These are phyloP conservation scores for Cadophora sp. DNA, from an alignment of 2,329 filamentous ascomycete species.

Conservation along the genomic window DNA sequence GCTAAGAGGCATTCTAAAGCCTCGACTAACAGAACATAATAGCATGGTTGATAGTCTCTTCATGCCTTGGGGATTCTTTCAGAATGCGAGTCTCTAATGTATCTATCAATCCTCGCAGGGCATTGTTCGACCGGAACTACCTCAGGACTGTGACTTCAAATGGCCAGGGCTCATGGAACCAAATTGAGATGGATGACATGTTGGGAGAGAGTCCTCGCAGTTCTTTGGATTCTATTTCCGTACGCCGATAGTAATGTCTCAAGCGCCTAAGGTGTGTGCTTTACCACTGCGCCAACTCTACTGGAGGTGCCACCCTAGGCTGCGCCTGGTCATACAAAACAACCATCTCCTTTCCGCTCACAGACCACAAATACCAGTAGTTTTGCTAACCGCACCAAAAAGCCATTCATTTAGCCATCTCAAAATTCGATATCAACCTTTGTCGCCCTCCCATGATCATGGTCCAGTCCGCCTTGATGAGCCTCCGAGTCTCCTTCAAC, in stretches of 20 bases:
- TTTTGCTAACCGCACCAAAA: not conserved
- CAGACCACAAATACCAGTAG: not conserved
- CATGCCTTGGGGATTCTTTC: slow-evolving; percentile 44
- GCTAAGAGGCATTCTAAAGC: no score
- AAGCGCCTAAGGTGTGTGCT: slow-evolving; percentile 23
- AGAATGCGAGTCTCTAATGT: slow-evolving; percentile 36
- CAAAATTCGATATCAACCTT: slow-evolving; percentile 46
- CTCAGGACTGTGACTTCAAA: slow-evolving; percentile 42
- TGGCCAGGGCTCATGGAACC: slow-evolving; percentile 45
- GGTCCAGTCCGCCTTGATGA: slow-evolving; percentile 40
- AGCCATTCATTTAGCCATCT: no score
- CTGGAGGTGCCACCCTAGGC: not conserved
- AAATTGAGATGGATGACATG: slow-evolving; percentile 45
- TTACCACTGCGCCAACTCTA: not conserved
- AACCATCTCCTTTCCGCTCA: not conserved
- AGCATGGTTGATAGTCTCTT: slow-evolving; percentile 46
- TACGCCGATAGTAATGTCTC: not conserved
- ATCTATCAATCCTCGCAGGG: slow-evolving; percentile 39
- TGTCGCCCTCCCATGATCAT: slow-evolving; percentile 40
- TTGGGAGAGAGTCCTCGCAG: slow-evolving; percentile 41
- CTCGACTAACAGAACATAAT: slow-evolving; percentile 14
- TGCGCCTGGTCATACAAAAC: no score
- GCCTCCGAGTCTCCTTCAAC: slow-evolving; percentile 71
- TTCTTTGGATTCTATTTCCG: slow-evolving; percentile 36
- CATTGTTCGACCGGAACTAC: slow-evolving; percentile 43